Evolutionary conservation across 148 eudicot species (phyloP), one percentile per base, ranked within the genome.

Genomic region (Tetragonia tetragonoides): DNA sequence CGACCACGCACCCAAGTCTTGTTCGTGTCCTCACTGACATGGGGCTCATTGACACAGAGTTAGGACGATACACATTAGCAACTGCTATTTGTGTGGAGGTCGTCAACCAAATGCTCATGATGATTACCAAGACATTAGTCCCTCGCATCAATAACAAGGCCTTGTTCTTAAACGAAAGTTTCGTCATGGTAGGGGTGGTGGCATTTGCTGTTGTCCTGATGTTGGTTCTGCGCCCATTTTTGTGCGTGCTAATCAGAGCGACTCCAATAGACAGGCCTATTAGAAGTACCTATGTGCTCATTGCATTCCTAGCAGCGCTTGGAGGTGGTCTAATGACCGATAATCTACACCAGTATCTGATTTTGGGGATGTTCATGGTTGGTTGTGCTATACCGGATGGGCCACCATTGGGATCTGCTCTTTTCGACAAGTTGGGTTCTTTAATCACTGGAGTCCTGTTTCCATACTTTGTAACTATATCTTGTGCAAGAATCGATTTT

Each of bases 241-340:
- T 81, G 79, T n/a, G 73, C 3, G 79, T 81, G 81, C 46, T 84
- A 57, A 66, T 81, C 70, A 79, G 44, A 44, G 60, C 70, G 40
- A 86, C 87, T 5, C 89, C 89, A 2, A 81, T 81, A 73, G 87
- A 82, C n/a, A 81, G 87, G 75, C 89, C 87, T 5, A 57, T 86
- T 6, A 79, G 74, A 53, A 79, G 72, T 28, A 12, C 68, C 1
- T 77, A 69, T 40, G 20, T 77, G 11, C 49, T 77, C 49, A 20
- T 65, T 4, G 41, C 81, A 20, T 74, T 86, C 40, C 59, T 84
- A 16, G 3, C 68, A 23, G 71, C 74, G 57, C 63, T 84, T 11
- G n/a, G 74, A 17, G 59, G 81, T 24, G 77, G 67, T 28, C 47
- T 83, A 11, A 70, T 68, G 17, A 67, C 80, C 7, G 53, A 82